phyloP scores from a whole-genome alignment of 2,329 filamentous ascomycete genomes.

The Byssoonygena ceratinophila region DNA sequence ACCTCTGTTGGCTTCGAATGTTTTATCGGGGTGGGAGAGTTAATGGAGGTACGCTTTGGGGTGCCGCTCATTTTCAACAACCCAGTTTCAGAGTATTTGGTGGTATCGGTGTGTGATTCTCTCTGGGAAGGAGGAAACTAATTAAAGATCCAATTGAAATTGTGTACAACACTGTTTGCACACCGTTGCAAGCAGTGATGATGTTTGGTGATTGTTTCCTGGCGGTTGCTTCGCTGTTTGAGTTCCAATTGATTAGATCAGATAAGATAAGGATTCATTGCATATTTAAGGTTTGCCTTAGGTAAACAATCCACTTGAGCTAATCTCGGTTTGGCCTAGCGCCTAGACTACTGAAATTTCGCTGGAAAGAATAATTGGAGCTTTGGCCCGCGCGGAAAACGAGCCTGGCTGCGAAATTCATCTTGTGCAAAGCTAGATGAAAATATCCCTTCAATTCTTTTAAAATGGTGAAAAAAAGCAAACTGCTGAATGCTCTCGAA shows the following conservation, averaged over 20 bases:
- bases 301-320: background rate
- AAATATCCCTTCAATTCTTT: conserved; percentile 5
- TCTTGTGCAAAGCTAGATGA: background rate
- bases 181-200: background rate
- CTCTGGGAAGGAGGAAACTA: background rate
- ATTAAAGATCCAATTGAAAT: background rate
- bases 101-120: background rate
- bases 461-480: conserved; percentile 46
- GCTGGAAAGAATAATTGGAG: conserved; percentile 1
- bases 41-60: conserved; percentile 2
- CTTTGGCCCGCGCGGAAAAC: background rate
- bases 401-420: background rate
- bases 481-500: conserved; percentile 50
- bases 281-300: background rate
- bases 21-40: conserved; percentile 3
- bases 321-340: conserved; percentile 5
- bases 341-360: conserved; percentile 10
- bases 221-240: background rate
- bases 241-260: too few relatives aligned
- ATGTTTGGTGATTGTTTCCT: background rate
- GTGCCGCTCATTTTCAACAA: conserved; percentile 6
- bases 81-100: background rate
- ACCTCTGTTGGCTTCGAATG: background rate
- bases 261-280: conserved; percentile 6
- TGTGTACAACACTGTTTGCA: background rate